Conservation (phyloP, 768 basidiomycete genomes). For the Mycena capillaripes region DNA sequence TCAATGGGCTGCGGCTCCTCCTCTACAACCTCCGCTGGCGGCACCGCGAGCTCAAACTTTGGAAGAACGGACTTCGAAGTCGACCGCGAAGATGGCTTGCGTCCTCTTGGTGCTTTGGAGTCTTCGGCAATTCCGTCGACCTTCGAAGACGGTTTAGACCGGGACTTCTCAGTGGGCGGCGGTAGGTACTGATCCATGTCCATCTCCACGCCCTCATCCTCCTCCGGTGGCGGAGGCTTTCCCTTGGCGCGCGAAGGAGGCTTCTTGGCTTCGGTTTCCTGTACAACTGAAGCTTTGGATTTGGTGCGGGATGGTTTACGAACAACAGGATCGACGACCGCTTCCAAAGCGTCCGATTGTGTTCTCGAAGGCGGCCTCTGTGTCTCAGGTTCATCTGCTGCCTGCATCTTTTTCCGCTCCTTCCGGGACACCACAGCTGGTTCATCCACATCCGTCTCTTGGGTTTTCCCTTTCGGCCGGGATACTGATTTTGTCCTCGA, state of each 20-base stretch:
- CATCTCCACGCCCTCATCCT: constrained; percentile 37
- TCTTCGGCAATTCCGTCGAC: constrained; percentile 9
- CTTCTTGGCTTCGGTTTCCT: constrained; percentile 26
- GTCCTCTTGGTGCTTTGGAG: constrained; percentile 15
- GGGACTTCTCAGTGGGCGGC: constrained; percentile 8
- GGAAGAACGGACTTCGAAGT: constrained; percentile 26
- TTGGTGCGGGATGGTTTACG: constrained; percentile 31
- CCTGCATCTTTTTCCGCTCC: constrained; percentile 29
- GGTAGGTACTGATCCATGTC: constrained; percentile 38
- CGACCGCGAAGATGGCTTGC: constrained; percentile 30
- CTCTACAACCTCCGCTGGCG: constrained; percentile 4
- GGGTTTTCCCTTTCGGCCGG: constrained; percentile 23
- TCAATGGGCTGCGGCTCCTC: constrained; percentile 26
- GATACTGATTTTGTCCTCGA: constrained; percentile 23
- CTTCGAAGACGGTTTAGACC: constrained; percentile 24
- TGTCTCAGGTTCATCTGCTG: background rate
- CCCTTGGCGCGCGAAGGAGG: constrained; percentile 30
- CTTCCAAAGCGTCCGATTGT: constrained; percentile 16
- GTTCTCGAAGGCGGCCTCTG: constrained; percentile 27
- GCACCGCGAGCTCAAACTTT: constrained; percentile 16
- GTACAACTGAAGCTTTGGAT: constrained; percentile 30
- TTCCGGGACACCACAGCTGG: constrained; percentile 33
- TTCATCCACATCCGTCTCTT: constrained; percentile 23
- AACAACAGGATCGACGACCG: constrained; percentile 21
- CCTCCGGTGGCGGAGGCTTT: constrained; percentile 20